These are phyloP conservation scores for Fusarium annulatum DNA, from an alignment of 2,329 filamentous ascomycete species.

Conservation along the genomic window DNA sequence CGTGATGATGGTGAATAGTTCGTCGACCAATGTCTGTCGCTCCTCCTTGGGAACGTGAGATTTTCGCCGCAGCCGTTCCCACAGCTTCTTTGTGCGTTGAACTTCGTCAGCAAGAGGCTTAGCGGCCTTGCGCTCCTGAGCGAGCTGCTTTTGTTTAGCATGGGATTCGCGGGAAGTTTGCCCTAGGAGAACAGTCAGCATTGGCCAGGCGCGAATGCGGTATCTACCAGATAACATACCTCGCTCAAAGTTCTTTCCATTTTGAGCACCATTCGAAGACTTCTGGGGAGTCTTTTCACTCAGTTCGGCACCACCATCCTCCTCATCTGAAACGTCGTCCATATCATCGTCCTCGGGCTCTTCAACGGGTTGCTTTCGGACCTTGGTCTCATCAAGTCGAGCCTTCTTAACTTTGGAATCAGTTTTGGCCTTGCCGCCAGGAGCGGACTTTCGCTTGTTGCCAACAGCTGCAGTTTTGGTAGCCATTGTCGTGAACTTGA, in stretches of 20 bases:
- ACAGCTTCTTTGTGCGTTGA: constrained; percentile 91
- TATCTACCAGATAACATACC: constrained; percentile 47
- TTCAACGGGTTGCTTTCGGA: constrained; percentile 52
- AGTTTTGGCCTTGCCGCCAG: constrained; percentile 56
- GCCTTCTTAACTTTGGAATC: constrained; percentile 63
- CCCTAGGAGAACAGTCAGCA: constrained; percentile 51
- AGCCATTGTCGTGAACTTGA: constrained; percentile 55
- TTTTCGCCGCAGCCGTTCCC: constrained; percentile 93
- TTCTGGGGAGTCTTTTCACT: constrained; percentile 54
- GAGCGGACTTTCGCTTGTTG: constrained; percentile 67
- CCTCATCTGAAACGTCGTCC: constrained; percentile 63
- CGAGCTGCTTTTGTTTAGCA: constrained; percentile 89
- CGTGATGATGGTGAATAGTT: constrained; percentile 91
- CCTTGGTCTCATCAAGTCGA: constrained; percentile 53
- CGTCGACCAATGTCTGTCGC: constrained; percentile 84
- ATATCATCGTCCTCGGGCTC: constrained; percentile 57
- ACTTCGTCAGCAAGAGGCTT: constrained; percentile 95
- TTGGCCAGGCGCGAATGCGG: background rate
- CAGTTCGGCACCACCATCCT: constrained; percentile 64
- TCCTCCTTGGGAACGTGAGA: constrained; percentile 93
- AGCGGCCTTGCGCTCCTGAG: constrained; percentile 87
- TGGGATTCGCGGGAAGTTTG: constrained; percentile 86
- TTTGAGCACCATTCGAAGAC: constrained; percentile 46
- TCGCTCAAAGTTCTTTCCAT: constrained; percentile 56
- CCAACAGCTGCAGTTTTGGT: constrained; percentile 59